These are phyloP conservation scores for Striga asiatica DNA, from an alignment of 257 asterid species.

Conservation along the genomic window DNA sequence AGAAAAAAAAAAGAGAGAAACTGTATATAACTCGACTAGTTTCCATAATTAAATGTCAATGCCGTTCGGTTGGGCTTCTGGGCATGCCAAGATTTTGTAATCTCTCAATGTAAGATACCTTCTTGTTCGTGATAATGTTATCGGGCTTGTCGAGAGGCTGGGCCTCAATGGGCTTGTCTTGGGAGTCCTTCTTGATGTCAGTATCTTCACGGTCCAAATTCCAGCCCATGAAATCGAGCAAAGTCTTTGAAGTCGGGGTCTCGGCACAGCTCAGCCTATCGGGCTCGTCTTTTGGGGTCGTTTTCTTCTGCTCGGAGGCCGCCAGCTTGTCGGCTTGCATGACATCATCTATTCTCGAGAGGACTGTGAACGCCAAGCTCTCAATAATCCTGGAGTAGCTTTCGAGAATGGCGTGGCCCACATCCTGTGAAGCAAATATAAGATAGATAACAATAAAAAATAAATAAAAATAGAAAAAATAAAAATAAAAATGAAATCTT, in stretches of 20 bases:
- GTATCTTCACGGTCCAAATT: slow-evolving; percentile 28
- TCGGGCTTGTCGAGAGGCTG: slow-evolving; percentile 27
- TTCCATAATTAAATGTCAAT: too few species aligned
- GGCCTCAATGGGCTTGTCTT: slow-evolving; percentile 17
- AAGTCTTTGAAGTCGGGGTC: slow-evolving; percentile 34
- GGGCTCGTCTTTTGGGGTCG: slow-evolving; percentile 18
- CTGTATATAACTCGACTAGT: too few species aligned
- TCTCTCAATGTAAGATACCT: slow-evolving; percentile 51
- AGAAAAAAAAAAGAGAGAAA: too few species aligned
- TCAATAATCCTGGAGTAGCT: slow-evolving; percentile 90
- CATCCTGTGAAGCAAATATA: slow-evolving; percentile 38
- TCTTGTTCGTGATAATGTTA: slow-evolving; percentile 34
- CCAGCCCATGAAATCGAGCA: slow-evolving; percentile 38
- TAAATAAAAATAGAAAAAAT: neutral
- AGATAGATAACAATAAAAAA: too few species aligned
- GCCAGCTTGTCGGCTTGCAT: slow-evolving; percentile 56
- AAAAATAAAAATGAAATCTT: neutral
- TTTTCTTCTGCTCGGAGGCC: slow-evolving; percentile 31
- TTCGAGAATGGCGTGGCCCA: slow-evolving; percentile 81
- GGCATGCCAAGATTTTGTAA: slow-evolving; percentile 61
- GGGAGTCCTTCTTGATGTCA: slow-evolving; percentile 19
- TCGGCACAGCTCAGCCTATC: slow-evolving; percentile 1
- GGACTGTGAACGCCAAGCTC: slow-evolving; percentile 64
- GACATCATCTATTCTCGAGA: slow-evolving; percentile 77
- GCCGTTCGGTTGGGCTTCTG: slow-evolving; percentile 85